Evolutionary conservation across 768 basidiomycete genomes (phyloP).

Genomic region (Psilocybe cyanescens): DNA sequence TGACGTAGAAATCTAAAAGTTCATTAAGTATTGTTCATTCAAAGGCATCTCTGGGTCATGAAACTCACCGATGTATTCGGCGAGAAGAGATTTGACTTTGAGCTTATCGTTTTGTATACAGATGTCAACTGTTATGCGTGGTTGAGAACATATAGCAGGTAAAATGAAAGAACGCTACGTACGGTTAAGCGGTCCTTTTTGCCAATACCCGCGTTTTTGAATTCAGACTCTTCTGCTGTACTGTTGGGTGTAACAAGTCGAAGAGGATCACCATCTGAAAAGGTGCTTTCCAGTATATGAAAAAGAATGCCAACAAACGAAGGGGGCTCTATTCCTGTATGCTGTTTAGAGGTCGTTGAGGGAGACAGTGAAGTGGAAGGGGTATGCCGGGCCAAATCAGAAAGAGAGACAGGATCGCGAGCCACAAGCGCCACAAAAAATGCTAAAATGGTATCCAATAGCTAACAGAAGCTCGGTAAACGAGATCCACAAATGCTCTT

Average conservation of each 20-base stretch:
- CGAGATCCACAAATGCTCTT: not conserved
- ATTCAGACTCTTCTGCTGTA: conserved; percentile 36
- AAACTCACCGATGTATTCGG: conserved; percentile 34
- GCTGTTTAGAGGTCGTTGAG: conserved; percentile 9
- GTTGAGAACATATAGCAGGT: conserved; percentile 1
- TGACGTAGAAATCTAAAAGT: conserved; percentile 51
- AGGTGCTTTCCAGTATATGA: conserved; percentile 35
- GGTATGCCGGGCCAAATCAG: conserved; percentile 52
- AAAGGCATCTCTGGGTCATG: not conserved
- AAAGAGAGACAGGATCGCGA: conserved; percentile 56
- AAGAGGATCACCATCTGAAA: conserved; percentile 51
- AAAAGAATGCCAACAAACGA: conserved; percentile 48
- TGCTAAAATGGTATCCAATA: conserved; percentile 65
- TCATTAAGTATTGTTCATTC: not conserved
- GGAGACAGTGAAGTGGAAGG: conserved; percentile 13
- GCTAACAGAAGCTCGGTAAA: conserved; percentile 34
- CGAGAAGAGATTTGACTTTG: conserved; percentile 40
- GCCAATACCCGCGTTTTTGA: conserved; percentile 55
- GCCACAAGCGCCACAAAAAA: conserved; percentile 69
- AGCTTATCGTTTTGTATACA: conserved; percentile 37
- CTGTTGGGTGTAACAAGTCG: conserved; percentile 36
- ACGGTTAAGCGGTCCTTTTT: conserved; percentile 65
- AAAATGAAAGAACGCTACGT: conserved; percentile 21
- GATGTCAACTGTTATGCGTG: conserved; percentile 33
- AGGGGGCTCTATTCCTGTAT: conserved; percentile 7